These are phyloP conservation scores for Boeremia lycopersici DNA, from an alignment of 2,329 filamentous ascomycete genomes.

Conservation along the genomic window DNA sequence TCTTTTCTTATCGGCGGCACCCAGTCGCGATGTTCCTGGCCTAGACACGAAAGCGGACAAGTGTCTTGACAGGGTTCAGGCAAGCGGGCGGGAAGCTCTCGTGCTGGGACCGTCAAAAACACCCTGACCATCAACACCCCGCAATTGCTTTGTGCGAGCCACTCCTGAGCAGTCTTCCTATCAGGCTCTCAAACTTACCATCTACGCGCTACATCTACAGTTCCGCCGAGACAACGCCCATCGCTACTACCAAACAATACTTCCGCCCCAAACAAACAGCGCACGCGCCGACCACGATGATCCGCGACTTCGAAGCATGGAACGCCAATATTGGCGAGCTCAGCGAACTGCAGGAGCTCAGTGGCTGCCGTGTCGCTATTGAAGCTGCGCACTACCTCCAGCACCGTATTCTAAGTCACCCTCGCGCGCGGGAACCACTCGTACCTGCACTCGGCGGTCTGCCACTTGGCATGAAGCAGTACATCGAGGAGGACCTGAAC, in stretches of 20 bases:
- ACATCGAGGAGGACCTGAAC: conserved; percentile 78
- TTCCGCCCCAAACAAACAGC: conserved; percentile 5
- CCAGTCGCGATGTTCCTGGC: conserved; percentile 6
- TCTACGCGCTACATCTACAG: background rate
- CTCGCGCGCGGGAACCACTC: conserved; percentile 76
- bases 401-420: conserved; percentile 64
- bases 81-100: conserved; percentile 16
- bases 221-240: background rate
- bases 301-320: conserved; percentile 62
- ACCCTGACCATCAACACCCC: conserved; percentile 13
- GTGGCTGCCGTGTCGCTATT: conserved; percentile 77
- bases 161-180: background rate
- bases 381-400: conserved; percentile 90
- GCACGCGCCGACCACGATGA: conserved; percentile 44
- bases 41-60: conserved; percentile 14
- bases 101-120: conserved; percentile 15
- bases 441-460: conserved; percentile 88
- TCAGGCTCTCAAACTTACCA: background rate
- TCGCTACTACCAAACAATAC: background rate
- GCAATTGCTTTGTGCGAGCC: conserved; percentile 8
- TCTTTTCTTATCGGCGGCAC: conserved; percentile 6
- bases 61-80: conserved; percentile 5
- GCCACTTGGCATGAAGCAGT: conserved; percentile 75
- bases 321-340: conserved; percentile 59
- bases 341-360: conserved; percentile 71